Base-by-base conservation (phyloP, 2,329 filamentous ascomycete species). In the Shiraia bambusicola region DNA sequence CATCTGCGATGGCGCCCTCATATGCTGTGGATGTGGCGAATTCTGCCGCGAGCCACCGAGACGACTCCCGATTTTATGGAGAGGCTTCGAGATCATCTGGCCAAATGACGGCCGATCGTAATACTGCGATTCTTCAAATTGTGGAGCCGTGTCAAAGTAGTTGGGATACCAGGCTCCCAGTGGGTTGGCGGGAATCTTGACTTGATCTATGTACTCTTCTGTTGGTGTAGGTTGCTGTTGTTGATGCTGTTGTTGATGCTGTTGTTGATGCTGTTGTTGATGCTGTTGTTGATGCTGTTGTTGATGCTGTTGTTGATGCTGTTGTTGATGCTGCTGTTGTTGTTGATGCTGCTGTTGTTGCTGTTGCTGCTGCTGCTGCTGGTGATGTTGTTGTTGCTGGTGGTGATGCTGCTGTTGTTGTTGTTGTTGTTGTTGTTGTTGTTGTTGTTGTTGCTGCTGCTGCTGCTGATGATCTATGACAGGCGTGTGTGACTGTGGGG, bases 111-210 rank as follows among this genome's bases (percentile, higher is more conserved):
- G 60, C 8, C 65, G 58, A 33, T 67, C 57, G 43, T 65, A 68
- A 44, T 67, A 68, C 25, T 54, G 56, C 2, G 63, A 66, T 34
- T 68, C 64, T 37, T 68, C 64, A 29, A 68, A 65, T 11, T 59
- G 54, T 1, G 64, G 63, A 12, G 64, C 54, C 4, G 54, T 47
- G 29, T 63, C 65, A 28, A 65, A 67, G 40, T 69, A 69, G 38
- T 60, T 67, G 2, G 63, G 63, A 31, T 66, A 67, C 27, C 58
- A 58, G 48, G 52, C 56, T 5, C 49, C 59, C 4, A 69, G 45
- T 4, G 65, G 65, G 26, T 67, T 65, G 11, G 57, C 40, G 1
- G 59, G 34, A 6, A 49, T 42, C 38, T 63, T 66, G 13, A 42
- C 50, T n/a, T 58, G 54, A n/a, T 66, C 62, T 14, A 57, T 50